Conservation (phyloP, 306 rosid species). For the Vachellia collinsii region DNA sequence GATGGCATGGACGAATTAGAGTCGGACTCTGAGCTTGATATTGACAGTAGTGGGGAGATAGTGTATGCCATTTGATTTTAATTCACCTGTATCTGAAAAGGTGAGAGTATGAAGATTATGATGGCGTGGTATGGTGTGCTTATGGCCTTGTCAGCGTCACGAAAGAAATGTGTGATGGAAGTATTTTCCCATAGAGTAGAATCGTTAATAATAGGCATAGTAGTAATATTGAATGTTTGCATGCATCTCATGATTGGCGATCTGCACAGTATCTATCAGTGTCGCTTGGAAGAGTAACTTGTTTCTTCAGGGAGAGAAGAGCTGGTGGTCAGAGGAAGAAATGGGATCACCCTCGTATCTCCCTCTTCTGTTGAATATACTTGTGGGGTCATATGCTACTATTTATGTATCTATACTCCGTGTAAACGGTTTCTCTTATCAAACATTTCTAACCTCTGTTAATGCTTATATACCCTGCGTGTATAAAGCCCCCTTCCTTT, state of each 20-base stretch:
- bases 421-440: neutral
- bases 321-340: conserved; percentile 31
- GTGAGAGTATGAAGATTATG: conserved; percentile 15
- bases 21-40: conserved; percentile 80
- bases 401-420: neutral
- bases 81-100: conserved; percentile 14
- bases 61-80: conserved; percentile 74
- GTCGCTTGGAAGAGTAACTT: conserved; percentile 14
- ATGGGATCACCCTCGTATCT: conserved; percentile 27
- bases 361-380: conserved; percentile 27
- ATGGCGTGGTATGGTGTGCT: conserved; percentile 2
- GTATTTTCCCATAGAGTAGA: conserved; percentile 41
- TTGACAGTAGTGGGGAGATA: conserved; percentile 94
- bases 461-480: neutral
- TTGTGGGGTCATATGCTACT: conserved; percentile 29
- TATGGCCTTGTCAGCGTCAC: conserved; percentile 26
- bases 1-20: conserved; percentile 73
- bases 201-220: conserved; percentile 34
- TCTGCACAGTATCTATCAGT: conserved; percentile 23
- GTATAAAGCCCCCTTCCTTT: neutral
- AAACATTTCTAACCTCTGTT: neutral
- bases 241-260: conserved; percentile 31
- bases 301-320: neutral
- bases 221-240: conserved; percentile 32
- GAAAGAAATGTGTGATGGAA: conserved; percentile 19